Evolutionary conservation across 129 eudicot species (phyloP).

Genomic region (Artemisia annua): DNA sequence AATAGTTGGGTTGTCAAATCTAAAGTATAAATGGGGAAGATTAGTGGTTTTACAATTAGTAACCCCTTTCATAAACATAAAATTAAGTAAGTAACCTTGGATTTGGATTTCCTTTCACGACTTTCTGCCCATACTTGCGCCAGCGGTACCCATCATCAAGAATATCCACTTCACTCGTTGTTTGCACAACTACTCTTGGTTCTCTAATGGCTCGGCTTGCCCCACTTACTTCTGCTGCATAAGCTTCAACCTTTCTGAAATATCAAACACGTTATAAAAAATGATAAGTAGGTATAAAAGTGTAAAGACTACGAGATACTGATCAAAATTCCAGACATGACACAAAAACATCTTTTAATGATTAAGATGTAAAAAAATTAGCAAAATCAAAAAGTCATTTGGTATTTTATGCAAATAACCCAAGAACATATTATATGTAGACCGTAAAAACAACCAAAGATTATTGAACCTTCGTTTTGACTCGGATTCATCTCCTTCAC

Average conservation of each 20-base stretch:
- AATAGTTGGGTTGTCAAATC: no score
- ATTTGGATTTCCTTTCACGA: conserved; percentile 92
- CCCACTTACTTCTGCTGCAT: conserved; percentile 78
- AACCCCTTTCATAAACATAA: background rate
- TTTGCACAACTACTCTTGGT: conserved; percentile 91
- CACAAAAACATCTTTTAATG: no score
- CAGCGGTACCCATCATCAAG: conserved; percentile 93
- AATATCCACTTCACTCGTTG: conserved; percentile 92
- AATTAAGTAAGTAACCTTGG: conserved; percentile 52
- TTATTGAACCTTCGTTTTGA: conserved; percentile 69
- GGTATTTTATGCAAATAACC: no score
- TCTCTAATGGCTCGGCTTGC: conserved; percentile 84
- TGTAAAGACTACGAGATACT: no score
- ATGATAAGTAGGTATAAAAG: no score
- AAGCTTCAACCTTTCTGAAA: conserved; percentile 69
- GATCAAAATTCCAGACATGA: no score
- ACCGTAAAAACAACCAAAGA: no score
- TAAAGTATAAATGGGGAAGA: conserved; percentile 1
- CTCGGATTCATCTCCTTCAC: conserved; percentile 83
- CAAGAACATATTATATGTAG: no score
- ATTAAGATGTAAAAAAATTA: background rate
- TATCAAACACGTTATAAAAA: background rate
- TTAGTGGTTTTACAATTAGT: no score
- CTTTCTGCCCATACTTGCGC: conserved; percentile 95
- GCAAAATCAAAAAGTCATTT: background rate